These are phyloP conservation scores for Abortiporus biennis DNA, from an alignment of 1,284 basidiomycete species.

Conservation along the genomic window DNA sequence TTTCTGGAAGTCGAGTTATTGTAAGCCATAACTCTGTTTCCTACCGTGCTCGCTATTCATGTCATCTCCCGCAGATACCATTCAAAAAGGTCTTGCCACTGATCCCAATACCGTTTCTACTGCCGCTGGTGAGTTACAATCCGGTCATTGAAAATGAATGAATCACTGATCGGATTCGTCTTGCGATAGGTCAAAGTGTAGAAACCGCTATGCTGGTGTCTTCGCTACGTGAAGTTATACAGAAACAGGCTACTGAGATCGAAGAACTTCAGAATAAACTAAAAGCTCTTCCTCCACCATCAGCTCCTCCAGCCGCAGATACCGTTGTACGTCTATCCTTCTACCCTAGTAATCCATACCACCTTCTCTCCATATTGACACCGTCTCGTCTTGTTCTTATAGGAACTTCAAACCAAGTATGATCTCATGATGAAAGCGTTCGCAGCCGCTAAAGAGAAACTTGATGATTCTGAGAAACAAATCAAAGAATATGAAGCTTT, in stretches of 20 bases:
- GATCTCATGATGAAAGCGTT: slow-evolving; percentile 43
- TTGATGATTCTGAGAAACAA: too few species aligned
- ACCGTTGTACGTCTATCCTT: slow-evolving; percentile 3
- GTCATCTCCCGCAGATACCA: slow-evolving; percentile 44
- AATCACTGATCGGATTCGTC: background rate
- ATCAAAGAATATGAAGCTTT: too few species aligned
- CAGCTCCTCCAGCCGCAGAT: slow-evolving; percentile 20
- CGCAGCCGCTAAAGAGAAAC: slow-evolving; percentile 52
- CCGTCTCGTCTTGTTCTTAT: slow-evolving; percentile 26
- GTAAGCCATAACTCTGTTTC: slow-evolving; percentile 41
- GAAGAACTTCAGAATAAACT: slow-evolving; percentile 54
- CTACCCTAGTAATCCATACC: slow-evolving; percentile 19
- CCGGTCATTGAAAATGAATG: too few species aligned
- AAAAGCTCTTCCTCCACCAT: slow-evolving; percentile 21
- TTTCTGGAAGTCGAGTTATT: slow-evolving; percentile 97
- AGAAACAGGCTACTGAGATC: slow-evolving; percentile 74
- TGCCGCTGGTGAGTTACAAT: slow-evolving; percentile 47
- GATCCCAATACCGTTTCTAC: slow-evolving; percentile 60
- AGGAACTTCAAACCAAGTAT: slow-evolving; percentile 28
- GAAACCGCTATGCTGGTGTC: slow-evolving; percentile 77
- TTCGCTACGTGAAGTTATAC: slow-evolving; percentile 77
- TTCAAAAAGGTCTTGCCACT: slow-evolving; percentile 60
- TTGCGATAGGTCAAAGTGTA: slow-evolving; percentile 52
- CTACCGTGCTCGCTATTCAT: background rate
- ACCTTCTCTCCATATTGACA: slow-evolving; percentile 6